phyloP scores from a whole-genome alignment of 164 flowering plant genomes.

The Magnolia sinica region DNA sequence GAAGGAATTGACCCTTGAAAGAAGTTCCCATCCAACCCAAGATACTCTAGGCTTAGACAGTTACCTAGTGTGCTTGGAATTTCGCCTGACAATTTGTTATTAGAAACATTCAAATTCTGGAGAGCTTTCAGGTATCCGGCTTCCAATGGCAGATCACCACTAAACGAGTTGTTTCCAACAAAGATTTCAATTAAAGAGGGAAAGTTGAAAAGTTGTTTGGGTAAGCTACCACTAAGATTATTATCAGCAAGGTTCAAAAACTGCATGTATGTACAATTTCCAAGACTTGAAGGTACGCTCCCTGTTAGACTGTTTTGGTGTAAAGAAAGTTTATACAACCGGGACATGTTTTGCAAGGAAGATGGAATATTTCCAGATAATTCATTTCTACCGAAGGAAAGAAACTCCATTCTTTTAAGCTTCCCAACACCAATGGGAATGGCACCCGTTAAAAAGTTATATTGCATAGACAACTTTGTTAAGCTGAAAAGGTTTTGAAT shows the following conservation, averaged over 20 bases:
- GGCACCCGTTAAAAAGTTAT: constrained; percentile 1
- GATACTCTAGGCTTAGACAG: constrained; percentile 47
- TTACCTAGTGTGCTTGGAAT: constrained; percentile 58
- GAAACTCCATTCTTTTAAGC: constrained; percentile 2
- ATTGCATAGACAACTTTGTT: not conserved
- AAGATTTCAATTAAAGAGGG: not conserved
- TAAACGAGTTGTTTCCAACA: not conserved
- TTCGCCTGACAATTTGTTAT: constrained; percentile 58
- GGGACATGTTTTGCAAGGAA: constrained; percentile 11
- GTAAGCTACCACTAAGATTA: not conserved
- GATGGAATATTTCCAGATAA: constrained; percentile 18
- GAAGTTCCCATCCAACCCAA: constrained; percentile 60
- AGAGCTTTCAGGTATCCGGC: constrained; percentile 46
- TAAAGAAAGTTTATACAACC: not conserved
- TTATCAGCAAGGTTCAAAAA: not conserved
- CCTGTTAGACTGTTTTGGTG: constrained; percentile 5
- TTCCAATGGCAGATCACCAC: constrained; percentile 57
- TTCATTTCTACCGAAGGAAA: not conserved
- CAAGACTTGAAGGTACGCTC: constrained; percentile 2
- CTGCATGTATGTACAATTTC: not conserved
- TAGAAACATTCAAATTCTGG: constrained; percentile 58
- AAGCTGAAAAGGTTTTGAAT: not conserved
- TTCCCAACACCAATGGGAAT: constrained; percentile 16
- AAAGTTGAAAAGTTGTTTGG: not conserved
- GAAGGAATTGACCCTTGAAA: constrained; percentile 64